Conservation (phyloP, 1,139 yeast species). For the Pichia kudriavzevii region DNA sequence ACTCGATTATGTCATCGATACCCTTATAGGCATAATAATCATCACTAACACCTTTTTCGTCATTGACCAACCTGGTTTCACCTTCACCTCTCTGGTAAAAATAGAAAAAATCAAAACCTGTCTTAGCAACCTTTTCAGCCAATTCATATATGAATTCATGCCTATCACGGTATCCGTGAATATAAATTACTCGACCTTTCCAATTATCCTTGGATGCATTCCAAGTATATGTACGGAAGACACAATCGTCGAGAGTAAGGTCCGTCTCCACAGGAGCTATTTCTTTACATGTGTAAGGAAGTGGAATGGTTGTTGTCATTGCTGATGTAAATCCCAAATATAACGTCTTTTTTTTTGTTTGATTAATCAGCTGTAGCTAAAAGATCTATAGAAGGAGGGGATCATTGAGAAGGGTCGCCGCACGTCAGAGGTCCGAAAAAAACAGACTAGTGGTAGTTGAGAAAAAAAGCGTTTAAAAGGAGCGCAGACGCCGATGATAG, state of each 20-base stretch:
- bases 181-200: neutral
- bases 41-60: slow-evolving; percentile 55
- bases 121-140: slow-evolving; percentile 48
- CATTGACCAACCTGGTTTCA: slow-evolving; percentile 49
- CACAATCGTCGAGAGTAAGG: slow-evolving; percentile 2
- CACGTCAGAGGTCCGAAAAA: no score
- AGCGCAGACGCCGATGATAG: no score
- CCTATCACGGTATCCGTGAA: slow-evolving; percentile 68
- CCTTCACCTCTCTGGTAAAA: slow-evolving; percentile 93
- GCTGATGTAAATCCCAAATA: no score
- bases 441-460: no score
- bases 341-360: no score
- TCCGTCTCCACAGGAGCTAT: slow-evolving; percentile 6
- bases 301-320: neutral
- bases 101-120: slow-evolving; percentile 68
- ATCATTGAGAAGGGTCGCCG: no score
- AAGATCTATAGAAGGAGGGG: no score
- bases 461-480: no score
- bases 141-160: slow-evolving; percentile 45
- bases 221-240: slow-evolving; percentile 14
- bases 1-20: slow-evolving; percentile 53
- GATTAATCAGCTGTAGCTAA: no score
- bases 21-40: slow-evolving; percentile 61
- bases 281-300: slow-evolving; percentile 10
- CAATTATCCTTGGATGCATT: neutral